Evolutionary conservation across 768 basidiomycete genomes (phyloP), one percentile per base, ranked within the genome.

Genomic region (Termitomyces sp.): DNA sequence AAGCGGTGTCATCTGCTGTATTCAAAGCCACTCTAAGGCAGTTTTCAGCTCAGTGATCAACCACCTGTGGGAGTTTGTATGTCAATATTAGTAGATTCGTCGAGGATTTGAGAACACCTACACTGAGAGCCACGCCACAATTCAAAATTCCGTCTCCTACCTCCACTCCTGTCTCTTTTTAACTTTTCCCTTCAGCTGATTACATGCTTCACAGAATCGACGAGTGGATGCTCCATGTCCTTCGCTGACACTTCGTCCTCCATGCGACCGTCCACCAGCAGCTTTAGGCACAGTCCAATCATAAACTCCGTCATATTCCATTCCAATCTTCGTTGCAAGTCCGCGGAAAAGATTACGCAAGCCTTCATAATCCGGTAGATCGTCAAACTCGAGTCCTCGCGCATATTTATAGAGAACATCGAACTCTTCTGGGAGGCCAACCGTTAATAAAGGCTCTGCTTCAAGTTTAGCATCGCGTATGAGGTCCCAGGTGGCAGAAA

Each of bases 311-410:
- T 86, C 84, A 66, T 84, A 86, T 58, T 79, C 77, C 7, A 86
- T 74, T 1, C 81, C 83, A n/a, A 81, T 72, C 9, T 82, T 78
- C 60, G 76, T 78, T 1, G 82, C 86, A 11, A 88, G 69, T 4
- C 81, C 83, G 15, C 82, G 80, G 72, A 94, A 92, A 49, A 93
- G 81, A 49, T 82, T 83, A 47, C 92, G 81, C 29, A 94, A 77
- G 32, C 92, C 92, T 48, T 86, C 88, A 67, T 95, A 96, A 73
- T 96, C 94, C 10, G 93, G 94, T 45, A 92, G 79, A 76, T 95
- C 93, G 68, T 91, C 91, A 66, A 94, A 95, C 64, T 88, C 88
- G 40, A 96, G 84, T 2, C 86, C 86, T 49, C 93, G 84, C 25
- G 89, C 86, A 74, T 95, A 95, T 49, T 83, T 81, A 73, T 88